These are phyloP conservation scores for Clonostachys chloroleuca DNA, from an alignment of 2,329 filamentous ascomycete species.

Conservation along the genomic window DNA sequence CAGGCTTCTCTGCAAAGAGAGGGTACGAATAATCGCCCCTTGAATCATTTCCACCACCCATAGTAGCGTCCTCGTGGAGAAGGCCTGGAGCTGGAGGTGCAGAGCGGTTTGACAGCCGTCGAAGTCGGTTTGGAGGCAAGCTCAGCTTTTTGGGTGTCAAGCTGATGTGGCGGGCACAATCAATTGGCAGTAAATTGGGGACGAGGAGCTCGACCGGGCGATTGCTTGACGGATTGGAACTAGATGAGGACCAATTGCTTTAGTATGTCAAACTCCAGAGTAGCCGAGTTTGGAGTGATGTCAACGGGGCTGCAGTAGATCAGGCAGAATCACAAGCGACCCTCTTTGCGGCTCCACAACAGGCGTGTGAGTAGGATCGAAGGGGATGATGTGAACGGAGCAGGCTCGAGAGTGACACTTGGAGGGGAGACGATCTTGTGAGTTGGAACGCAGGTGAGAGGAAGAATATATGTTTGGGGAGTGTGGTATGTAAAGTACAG, in stretches of 20 bases:
- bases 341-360: no score
- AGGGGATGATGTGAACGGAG: no score
- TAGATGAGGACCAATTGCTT: conserved; percentile 1
- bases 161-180: conserved; percentile 13
- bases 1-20: conserved; percentile 43
- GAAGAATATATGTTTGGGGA: no score
- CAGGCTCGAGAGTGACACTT: no score
- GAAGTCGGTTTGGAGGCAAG: conserved; percentile 11
- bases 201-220: conserved; percentile 2
- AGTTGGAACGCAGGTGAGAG: no score
- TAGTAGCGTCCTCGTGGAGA: conserved; percentile 23
- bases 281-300: not conserved
- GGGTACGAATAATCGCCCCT: conserved; percentile 46
- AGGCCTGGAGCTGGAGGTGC: conserved; percentile 26
- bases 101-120: conserved; percentile 27
- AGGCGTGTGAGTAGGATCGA: no score
- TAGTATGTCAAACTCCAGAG: no score
- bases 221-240: not conserved
- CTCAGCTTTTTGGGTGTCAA: not conserved
- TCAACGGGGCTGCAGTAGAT: conserved; percentile 11
- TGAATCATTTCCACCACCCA: conserved; percentile 44
- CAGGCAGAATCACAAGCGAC: conserved; percentile 5
- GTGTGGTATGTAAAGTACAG: no score
- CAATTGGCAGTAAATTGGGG: conserved; percentile 13
- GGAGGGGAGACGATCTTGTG: no score